Evolutionary conservation across 768 basidiomycete species (phyloP), one percentile per base, ranked within the genome.

Genomic region (Mycena olivaceomarginata): DNA sequence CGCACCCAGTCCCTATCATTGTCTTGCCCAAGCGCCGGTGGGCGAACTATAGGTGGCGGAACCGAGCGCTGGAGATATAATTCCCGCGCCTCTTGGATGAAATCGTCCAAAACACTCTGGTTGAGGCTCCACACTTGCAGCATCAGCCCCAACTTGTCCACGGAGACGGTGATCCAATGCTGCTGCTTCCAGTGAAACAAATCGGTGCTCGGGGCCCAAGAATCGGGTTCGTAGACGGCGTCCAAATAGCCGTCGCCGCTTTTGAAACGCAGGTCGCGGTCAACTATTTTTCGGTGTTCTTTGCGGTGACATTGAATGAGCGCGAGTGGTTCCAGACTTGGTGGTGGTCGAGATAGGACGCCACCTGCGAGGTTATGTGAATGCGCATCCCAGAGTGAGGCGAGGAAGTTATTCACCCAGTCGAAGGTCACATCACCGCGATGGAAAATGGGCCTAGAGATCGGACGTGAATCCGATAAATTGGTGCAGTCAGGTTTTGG

Each of bases 181-280:
- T 57, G 2, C 22, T 64, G 40, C 40, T 60, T 66, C 72, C 72
- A 74, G 51, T 66, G 57, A 37, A 74, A 67, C 9, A 74, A n/a
- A 18, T 66, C 51, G 39, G 65, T 65, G 13, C 20, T 48, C 64
- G 7, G n/a, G 20, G 20, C 48, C 37, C 59, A 40, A 40, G 59
- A 66, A 41, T 37, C 16, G 3, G 48, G 65, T 25, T 66, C 39
- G n/a, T 74, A 74, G 16, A 74, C 72, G 3, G 72, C 72, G 39
- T 74, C 72, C 9, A 74, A 41, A 45, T 74, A 74, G 8, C 72
- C 72, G n/a, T 74, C 72, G 25, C 56, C 51, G 45, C 65, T 74
- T 37, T 31, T 65, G 65, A 74, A 66, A 2, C 22, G 72, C 15
- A 74, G 53, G 9, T 74, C 64, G 18, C 53, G 51, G 16, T 74